phyloP scores from a whole-genome alignment of 2,329 filamentous ascomycete species.

The Colletotrichum lindemuthianum region DNA sequence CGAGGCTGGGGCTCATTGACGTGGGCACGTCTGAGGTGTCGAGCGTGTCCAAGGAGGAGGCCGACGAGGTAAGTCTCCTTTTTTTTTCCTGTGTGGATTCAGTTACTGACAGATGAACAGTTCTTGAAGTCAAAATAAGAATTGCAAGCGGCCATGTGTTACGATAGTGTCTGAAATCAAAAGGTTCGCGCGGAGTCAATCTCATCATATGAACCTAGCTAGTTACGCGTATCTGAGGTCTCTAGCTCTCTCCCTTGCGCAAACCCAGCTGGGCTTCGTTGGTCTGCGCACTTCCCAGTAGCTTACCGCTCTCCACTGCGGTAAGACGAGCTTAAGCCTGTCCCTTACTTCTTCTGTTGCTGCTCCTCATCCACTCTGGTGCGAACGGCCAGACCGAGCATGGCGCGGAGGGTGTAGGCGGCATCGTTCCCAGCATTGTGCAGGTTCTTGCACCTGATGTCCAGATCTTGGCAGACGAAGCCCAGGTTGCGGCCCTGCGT shows the following conservation, averaged over 20 bases:
- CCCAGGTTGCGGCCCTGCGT: constrained; percentile 65
- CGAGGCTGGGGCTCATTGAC: constrained; percentile 78
- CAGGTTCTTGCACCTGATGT: constrained; percentile 29
- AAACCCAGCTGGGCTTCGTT: no score
- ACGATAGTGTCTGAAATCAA: neutral
- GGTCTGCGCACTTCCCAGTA: no score
- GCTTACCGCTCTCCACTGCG: neutral
- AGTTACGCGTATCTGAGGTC: no score
- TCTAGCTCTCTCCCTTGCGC: no score
- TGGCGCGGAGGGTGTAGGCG: constrained; percentile 36
- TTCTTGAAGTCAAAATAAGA: constrained; percentile 30
- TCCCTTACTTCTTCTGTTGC: neutral
- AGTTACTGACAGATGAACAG: constrained; percentile 11
- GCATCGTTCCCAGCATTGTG: constrained; percentile 38
- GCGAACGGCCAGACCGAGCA: constrained; percentile 41
- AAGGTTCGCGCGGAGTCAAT: no score
- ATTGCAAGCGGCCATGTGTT: constrained; percentile 12
- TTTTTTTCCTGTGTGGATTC: neutral
- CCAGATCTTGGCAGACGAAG: constrained; percentile 60
- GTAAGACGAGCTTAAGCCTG: neutral
- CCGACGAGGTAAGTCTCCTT: constrained; percentile 61
- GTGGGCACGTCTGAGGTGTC: constrained; percentile 70
- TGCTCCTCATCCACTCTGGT: constrained; percentile 1
- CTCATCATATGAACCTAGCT: no score
- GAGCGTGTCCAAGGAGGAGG: constrained; percentile 75